Conservation (phyloP, 352 stramenopile species). For the Phytophthora pinifolia region DNA sequence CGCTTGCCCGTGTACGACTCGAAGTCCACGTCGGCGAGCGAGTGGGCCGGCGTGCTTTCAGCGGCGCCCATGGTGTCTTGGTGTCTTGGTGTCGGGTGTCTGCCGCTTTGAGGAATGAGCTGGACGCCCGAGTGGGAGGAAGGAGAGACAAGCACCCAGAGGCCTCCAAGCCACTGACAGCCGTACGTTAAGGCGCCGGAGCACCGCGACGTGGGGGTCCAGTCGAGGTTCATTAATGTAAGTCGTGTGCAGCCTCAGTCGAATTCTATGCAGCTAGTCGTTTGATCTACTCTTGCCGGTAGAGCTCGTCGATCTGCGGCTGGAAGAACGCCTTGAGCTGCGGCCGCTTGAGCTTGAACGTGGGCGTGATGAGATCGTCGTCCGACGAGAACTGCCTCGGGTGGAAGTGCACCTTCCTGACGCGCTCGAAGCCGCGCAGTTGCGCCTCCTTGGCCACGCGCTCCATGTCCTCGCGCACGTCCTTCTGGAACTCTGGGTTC, state of each 20-base stretch:
- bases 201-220: too few species aligned
- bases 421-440: conserved; percentile 89
- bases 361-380: conserved; percentile 91
- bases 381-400: conserved; percentile 78
- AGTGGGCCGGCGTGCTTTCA: conserved; percentile 26
- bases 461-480: conserved; percentile 27
- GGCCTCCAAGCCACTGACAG: too few species aligned
- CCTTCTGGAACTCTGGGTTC: conserved; percentile 45
- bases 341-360: conserved; percentile 92
- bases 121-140: too few species aligned
- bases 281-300: conserved; percentile 27
- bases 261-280: background rate
- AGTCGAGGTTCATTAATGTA: too few species aligned
- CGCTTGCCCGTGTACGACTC: conserved; percentile 36
- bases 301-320: conserved; percentile 50
- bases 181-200: too few species aligned
- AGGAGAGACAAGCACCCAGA: too few species aligned
- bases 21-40: conserved; percentile 53
- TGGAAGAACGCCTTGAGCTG: conserved; percentile 59
- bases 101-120: too few species aligned
- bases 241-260: background rate
- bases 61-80: conserved; percentile 36
- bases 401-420: conserved; percentile 82
- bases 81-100: too few species aligned
- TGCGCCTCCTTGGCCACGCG: conserved; percentile 37